These are phyloP conservation scores for Thermomyces lanuginosus DNA, from an alignment of 2,329 filamentous ascomycete species.

Conservation along the genomic window DNA sequence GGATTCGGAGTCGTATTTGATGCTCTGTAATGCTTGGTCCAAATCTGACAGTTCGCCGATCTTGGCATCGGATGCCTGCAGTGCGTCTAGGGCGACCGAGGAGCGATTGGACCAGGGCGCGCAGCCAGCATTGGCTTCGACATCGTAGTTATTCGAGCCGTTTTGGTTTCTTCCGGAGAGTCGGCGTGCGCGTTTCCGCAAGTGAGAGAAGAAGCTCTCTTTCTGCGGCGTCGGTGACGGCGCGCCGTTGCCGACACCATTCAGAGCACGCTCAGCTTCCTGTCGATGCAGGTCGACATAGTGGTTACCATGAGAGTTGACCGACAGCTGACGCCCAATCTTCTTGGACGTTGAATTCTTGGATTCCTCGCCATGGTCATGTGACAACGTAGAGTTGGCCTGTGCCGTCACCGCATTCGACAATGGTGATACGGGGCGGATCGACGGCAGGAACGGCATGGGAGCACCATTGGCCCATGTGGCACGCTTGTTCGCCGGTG, in stretches of 20 bases:
- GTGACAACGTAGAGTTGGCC: conserved; percentile 49
- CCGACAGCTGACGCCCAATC: conserved; percentile 82
- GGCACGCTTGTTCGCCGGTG: conserved; percentile 60
- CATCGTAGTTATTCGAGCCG: conserved; percentile 66
- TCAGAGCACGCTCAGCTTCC: conserved; percentile 79
- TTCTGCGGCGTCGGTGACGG: conserved; percentile 69
- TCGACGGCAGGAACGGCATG: conserved; percentile 90
- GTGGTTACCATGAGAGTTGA: conserved; percentile 82
- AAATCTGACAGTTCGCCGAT: conserved; percentile 41
- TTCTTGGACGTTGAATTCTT: conserved; percentile 60
- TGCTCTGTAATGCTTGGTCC: conserved; percentile 44
- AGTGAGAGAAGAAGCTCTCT: conserved; percentile 95
- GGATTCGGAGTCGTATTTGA: conserved; percentile 41
- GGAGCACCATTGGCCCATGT: conserved; percentile 85
- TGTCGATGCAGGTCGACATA: conserved; percentile 80
- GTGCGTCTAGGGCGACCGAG: conserved; percentile 59
- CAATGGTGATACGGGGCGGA: conserved; percentile 88
- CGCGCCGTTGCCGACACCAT: conserved; percentile 57
- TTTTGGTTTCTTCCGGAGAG: conserved; percentile 83
- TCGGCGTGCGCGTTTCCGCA: conserved; percentile 79
- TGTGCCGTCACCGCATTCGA: conserved; percentile 85
- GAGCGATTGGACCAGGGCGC: conserved; percentile 78
- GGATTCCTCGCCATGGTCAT: conserved; percentile 37
- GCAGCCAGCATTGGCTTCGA: conserved; percentile 85
- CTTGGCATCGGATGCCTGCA: conserved; percentile 31